Base-by-base conservation (phyloP, 371 early-diverging fungal genomes). In the Funneliformis caledonium region DNA sequence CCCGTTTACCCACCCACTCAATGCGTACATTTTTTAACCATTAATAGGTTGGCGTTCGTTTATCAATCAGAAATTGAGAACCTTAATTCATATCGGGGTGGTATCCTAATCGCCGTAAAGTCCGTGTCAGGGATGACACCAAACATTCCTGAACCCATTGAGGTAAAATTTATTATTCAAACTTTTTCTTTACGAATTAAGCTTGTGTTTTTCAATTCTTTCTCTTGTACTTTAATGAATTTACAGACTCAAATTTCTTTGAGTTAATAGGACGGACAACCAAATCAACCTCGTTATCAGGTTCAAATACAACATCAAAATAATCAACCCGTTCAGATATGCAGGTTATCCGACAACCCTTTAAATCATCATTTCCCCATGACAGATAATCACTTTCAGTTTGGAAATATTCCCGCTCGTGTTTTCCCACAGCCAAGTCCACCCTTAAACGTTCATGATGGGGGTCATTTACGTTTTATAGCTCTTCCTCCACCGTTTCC, bases 1-100 rank as follows among this genome's bases (percentile, higher is more conserved):
- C n/a, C 3, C 8, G 8, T 19, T 26, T 1, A 45, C 26, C 50
- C 48, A 45, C 26, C 26, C 26, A 33, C n/a, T 22, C 31, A 72
- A 11, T 43, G 8, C 50, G 9, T 37, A 9, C 16, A 45, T 22
- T 52, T 26, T 59, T 37, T 33, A 37, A 11, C 19, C 42, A 56
- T 52, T n/a, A 47, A 43, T 14, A 76, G 76, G 12, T 64, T 76
- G 33, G 76, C 64, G 5, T 60, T 62, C 43, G 76, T 76, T 22
- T 62, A 62, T 64, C 33, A 76, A 76, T 76, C 76, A n/a, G 76
- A 76, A 47, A 61, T 76, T 33, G 62, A 76, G 48, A 76, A 64
- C 14, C 33, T 64, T 47, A 43, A 11, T 60, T 31, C 76, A 22
- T 47, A 31, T n/a, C 61, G 45, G 16, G 76, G 48, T 42, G 42